Evolutionary conservation across 108 stramenopile genomes (phyloP), one percentile per base, ranked within the genome.

Genomic region (Conticribra weissflogii): DNA sequence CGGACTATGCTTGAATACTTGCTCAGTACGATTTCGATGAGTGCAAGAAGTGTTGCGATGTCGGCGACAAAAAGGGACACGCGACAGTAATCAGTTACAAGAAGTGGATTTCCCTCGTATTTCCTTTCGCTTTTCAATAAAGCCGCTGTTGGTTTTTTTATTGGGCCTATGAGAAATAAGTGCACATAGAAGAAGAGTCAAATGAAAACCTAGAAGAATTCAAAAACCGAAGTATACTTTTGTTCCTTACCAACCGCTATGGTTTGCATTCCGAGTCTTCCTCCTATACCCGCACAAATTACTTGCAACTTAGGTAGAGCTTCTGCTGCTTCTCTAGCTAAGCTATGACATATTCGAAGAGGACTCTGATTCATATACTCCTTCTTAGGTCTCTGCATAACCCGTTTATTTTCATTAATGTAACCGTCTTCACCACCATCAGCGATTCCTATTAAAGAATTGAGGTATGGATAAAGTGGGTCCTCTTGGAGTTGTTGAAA

Each of bases 31-130:
- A 77, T 77, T 54, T 77, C 76, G 33, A 77, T 66, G 53, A 77
- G 50, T 33, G 76, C 76, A 46, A 77, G 53, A 21, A 77, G 55
- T 9, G 76, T 65, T 14, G 76, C 70, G 58, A 77, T 58, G 32
- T 77, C 76, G 28, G 62, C 64, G 24, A 71, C 70, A 47, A 77
- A 71, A 41, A 77, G 67, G 14, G 63, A 63, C 5, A 55, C 56
- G 45, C 76, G 62, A 22, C 70, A 71, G 63, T 56, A 77, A 56
- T 77, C 76, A 56, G 71, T 71, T n/a, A 77, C 60, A 9, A 72
- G 70, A 19, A 77, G 71, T n/a, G 71, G 71, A 58, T 77, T 64
- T 31, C 76, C 76, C 18, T 62, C 76, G 24, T 77, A 77, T 49
- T 77, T 77, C 31, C 47, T 65, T 21, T 71, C 71, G 63, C 71